Conservation (phyloP, 176 grass and related monocot genomes). For the Oryza brachyantha region DNA sequence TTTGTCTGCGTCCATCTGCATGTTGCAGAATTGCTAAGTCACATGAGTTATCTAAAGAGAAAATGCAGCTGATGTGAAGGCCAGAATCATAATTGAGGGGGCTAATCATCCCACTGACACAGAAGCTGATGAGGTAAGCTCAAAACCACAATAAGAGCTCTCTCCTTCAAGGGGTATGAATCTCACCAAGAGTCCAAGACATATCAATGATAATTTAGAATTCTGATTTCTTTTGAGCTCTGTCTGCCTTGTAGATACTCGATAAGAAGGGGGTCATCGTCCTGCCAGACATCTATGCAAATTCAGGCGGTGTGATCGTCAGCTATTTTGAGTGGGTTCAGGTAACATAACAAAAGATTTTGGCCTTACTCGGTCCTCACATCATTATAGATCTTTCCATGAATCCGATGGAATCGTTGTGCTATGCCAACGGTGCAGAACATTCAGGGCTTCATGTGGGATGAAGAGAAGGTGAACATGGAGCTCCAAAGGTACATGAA, state of each 20-base stretch:
- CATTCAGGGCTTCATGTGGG: conserved; percentile 87
- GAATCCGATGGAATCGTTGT: not conserved
- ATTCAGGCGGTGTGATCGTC: conserved; percentile 90
- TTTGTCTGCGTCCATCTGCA: not conserved
- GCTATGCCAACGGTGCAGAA: conserved; percentile 23
- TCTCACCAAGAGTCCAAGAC: not conserved
- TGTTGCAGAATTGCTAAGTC: not conserved
- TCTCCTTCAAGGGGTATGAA: not conserved
- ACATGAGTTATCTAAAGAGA: conserved; percentile 44
- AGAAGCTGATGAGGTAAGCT: conserved; percentile 86
- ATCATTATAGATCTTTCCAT: not conserved
- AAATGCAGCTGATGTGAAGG: conserved; percentile 82
- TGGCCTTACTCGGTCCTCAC: not conserved
- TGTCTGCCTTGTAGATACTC: conserved; percentile 54
- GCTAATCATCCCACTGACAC: conserved; percentile 98
- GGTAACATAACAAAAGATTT: conserved; percentile 43
- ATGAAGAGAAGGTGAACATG: conserved; percentile 91
- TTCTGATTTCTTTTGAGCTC: not conserved
- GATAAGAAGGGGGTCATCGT: conserved; percentile 80
- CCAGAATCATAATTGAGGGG: conserved; percentile 90
- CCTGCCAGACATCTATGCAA: conserved; percentile 97
- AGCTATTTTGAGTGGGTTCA: conserved; percentile 99
- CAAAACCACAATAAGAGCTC: not conserved
- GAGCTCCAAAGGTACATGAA: conserved; percentile 94
- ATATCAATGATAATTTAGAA: not conserved